Conservation (phyloP, 768 basidiomycete species). For the Pisolithus orientalis region DNA sequence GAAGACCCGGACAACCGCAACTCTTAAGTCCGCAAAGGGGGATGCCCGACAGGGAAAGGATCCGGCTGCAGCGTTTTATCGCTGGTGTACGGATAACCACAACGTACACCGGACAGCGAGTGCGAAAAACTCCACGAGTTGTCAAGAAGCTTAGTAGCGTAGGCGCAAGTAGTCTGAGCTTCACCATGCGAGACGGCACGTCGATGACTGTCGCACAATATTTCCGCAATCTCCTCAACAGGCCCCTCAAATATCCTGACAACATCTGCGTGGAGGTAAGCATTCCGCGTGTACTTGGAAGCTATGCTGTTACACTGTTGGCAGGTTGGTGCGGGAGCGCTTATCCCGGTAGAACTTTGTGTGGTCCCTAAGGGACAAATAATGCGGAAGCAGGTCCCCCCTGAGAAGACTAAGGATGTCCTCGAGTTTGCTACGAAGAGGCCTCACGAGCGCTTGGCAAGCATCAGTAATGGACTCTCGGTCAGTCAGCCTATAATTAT, state of each 20-base stretch:
- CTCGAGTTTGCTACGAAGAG: slow-evolving; percentile 62
- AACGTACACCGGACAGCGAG: slow-evolving; percentile 29
- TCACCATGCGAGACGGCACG: slow-evolving; percentile 52
- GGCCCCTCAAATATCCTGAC: slow-evolving; percentile 52
- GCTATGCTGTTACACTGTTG: slow-evolving; percentile 6
- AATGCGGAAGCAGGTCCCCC: slow-evolving; percentile 64
- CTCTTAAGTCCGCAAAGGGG: slow-evolving; percentile 34
- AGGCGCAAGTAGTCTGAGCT: slow-evolving; percentile 49
- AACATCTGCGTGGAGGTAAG: slow-evolving; percentile 64
- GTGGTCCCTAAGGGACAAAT: slow-evolving; percentile 59
- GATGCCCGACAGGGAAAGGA: slow-evolving; percentile 46
- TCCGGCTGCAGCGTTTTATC: slow-evolving; percentile 51
- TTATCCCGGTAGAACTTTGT: slow-evolving; percentile 66
- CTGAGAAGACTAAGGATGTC: slow-evolving; percentile 57
- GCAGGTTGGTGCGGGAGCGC: slow-evolving; percentile 55
- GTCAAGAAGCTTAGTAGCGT: slow-evolving; percentile 52
- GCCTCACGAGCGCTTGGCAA: slow-evolving; percentile 49
- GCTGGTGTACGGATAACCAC: slow-evolving; percentile 47
- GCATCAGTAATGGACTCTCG: slow-evolving; percentile 48
- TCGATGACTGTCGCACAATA: slow-evolving; percentile 55
- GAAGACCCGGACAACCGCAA: slow-evolving; percentile 22
- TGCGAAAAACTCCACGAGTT: slow-evolving; percentile 44
- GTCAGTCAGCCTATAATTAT: slow-evolving; percentile 25
- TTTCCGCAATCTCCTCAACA: slow-evolving; percentile 48
- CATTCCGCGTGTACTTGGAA: background rate